phyloP scores from a whole-genome alignment of 176 grass and related monocot genomes.

The Juncus inflexus region DNA sequence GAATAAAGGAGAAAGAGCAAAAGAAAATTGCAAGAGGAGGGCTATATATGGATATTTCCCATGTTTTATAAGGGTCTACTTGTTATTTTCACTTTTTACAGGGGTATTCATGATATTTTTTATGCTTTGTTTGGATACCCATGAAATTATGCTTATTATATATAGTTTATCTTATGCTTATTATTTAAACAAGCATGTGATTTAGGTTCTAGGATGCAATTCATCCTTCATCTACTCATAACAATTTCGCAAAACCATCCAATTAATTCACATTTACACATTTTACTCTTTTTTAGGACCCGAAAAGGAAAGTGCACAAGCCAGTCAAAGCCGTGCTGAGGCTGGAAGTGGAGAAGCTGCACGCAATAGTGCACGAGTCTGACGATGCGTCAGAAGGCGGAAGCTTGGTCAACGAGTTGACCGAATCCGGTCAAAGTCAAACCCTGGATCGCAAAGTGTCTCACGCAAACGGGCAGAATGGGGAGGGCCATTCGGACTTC shows the following conservation, averaged over 20 bases:
- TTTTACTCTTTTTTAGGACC: slow-evolving; percentile 54
- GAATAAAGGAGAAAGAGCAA: too few relatives aligned
- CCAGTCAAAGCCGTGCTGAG: slow-evolving; percentile 88
- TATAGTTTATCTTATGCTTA: too few relatives aligned
- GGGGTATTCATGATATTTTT: too few relatives aligned
- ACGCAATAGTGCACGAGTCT: slow-evolving; percentile 41
- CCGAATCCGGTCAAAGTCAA: slow-evolving; percentile 64
- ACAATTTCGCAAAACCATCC: neutral
- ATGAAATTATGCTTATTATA: too few relatives aligned
- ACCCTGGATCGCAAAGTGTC: slow-evolving; percentile 53
- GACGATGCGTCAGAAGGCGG: slow-evolving; percentile 92
- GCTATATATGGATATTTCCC: too few relatives aligned
- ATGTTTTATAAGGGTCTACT: too few relatives aligned
- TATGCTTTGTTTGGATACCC: too few relatives aligned
- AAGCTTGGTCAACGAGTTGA: slow-evolving; percentile 71
- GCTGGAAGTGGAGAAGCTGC: slow-evolving; percentile 93
- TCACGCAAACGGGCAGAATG: slow-evolving; percentile 52
- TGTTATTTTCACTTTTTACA: too few relatives aligned
- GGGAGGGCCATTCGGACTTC: slow-evolving; percentile 41
- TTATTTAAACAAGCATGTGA: too few relatives aligned
- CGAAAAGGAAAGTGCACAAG: slow-evolving; percentile 98
- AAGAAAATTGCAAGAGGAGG: too few relatives aligned
- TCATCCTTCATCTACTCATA: too few relatives aligned
- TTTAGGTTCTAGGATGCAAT: too few relatives aligned
- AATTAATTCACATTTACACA: neutral